A percentile compares a stretch with the other conserved stretches of the same genome.
These are phyloP conservation scores for Poa annua DNA, from an alignment of 176 grass and related monocot genomes.

Conservation along the genomic window DNA sequence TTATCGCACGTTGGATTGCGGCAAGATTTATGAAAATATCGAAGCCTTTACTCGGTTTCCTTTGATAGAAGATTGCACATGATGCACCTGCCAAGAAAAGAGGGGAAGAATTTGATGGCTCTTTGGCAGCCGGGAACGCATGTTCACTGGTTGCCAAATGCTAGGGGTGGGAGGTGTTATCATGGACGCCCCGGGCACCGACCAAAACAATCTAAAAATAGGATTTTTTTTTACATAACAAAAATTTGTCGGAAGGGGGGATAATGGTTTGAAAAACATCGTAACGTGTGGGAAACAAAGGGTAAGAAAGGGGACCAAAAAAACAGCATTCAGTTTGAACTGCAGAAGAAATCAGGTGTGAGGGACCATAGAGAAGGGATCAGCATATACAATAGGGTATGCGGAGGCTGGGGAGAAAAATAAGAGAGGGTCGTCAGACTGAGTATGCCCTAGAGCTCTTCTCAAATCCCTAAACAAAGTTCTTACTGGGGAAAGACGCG, in stretches of 20 bases:
- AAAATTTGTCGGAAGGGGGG: too few relatives aligned
- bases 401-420: not conserved
- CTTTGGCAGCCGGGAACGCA: constrained; percentile 20
- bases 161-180: not conserved
- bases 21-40: constrained; percentile 36
- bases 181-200: constrained; percentile 41
- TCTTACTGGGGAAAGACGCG: not conserved
- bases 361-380: constrained; percentile 41
- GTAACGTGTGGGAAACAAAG: not conserved
- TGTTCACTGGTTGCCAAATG: constrained; percentile 37
- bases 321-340: constrained; percentile 53
- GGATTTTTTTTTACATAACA: not conserved
- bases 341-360: constrained; percentile 45
- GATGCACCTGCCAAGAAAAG: constrained; percentile 31
- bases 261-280: not conserved
- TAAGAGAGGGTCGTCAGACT: not conserved
- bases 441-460: not conserved
- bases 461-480: not conserved
- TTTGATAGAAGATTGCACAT: constrained; percentile 37
- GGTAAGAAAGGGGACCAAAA: constrained; percentile 41
- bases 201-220: constrained; percentile 48
- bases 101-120: constrained; percentile 28
- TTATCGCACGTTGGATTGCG: constrained; percentile 3
- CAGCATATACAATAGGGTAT: not conserved
- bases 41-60: constrained; percentile 33